These are phyloP conservation scores for Reutealis trisperma DNA, from an alignment of 345 rosid species.

Conservation along the genomic window DNA sequence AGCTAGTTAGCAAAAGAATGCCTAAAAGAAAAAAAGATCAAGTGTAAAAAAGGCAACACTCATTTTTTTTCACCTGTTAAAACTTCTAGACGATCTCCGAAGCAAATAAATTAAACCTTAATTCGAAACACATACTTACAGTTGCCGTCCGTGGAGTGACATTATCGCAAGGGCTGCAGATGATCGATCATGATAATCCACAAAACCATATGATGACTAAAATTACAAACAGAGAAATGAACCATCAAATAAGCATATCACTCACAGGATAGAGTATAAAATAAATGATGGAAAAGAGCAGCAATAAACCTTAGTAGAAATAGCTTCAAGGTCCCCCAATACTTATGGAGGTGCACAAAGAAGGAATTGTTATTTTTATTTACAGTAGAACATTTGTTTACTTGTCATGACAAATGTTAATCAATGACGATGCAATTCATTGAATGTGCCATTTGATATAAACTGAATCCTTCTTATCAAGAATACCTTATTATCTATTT, in stretches of 20 bases:
- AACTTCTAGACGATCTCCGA: not conserved
- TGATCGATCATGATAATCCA: constrained; percentile 35
- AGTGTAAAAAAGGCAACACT: not conserved
- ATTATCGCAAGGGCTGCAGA: constrained; percentile 34
- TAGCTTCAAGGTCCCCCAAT: not conserved
- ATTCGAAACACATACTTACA: constrained; percentile 20
- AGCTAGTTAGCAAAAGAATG: not conserved
- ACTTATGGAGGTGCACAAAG: not conserved
- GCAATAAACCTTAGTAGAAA: not conserved
- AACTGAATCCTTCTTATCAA: not conserved
- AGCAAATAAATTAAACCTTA: not conserved
- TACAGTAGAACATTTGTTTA: not conserved
- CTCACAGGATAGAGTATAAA: not conserved
- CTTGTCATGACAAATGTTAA: not conserved
- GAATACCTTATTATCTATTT: not conserved
- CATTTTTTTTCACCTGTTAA: not conserved
- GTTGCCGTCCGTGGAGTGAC: constrained; percentile 33
- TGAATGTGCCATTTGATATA: not conserved
- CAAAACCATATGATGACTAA: constrained; percentile 34
- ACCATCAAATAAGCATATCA: not conserved
- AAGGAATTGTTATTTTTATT: not conserved
- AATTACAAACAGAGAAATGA: not conserved
- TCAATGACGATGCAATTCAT: not conserved
- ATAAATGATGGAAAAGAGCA: not conserved
- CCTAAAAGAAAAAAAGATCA: not conserved